Base-by-base conservation (phyloP, 768 basidiomycete genomes). In the Phlebiopsis flavidoalba region DNA sequence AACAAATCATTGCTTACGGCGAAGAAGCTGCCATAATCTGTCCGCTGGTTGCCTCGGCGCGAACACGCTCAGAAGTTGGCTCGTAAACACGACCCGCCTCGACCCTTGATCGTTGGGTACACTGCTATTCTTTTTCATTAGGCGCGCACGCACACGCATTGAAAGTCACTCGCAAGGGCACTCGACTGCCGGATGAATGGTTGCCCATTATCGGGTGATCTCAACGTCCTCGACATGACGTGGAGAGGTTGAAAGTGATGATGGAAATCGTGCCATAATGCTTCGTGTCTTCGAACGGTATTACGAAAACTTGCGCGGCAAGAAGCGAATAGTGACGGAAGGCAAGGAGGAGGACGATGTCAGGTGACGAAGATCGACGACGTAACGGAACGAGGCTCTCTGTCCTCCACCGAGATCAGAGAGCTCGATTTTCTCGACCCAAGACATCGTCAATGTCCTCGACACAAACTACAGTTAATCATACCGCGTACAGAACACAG, bases 61-160 rank as follows among this genome's bases (percentile, higher is more conserved):
- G 70, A 74, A 19, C 66, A 65, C 40, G 66, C 87, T 3, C 84
- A 87, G 67, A 93, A 83, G 53, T 88, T 81, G 71, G n/a, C 78
- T 96, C 21, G 82, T 93, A 53, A 85, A 81, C 36, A 94, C 93
- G 12, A 95, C 93, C 0, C 86, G 87, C 49, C 76, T 98, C 24
- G 93, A 96, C 69, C 90, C 91, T 79, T 98, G 79, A 88, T 88
- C n/a, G n/a, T n/a, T n/a, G n/a, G n/a, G 5, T 96, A 95, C 71
- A 80, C n/a, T 96, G 72, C 79, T 98, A 11, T 96, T 98, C 66
- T n/a, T n/a, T n/a, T n/a, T n/a, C n/a, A n/a, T n/a, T n/a, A n/a
- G 95, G 95, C 6, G 94, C 93, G 0, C 85, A 92, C 71, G n/a
- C n/a, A n/a, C n/a, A n/a, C 82, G 86, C 53, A 80, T 95, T 33